Conservation (phyloP, 1,139 yeast species). For the Pichia sorboxylosa region DNA sequence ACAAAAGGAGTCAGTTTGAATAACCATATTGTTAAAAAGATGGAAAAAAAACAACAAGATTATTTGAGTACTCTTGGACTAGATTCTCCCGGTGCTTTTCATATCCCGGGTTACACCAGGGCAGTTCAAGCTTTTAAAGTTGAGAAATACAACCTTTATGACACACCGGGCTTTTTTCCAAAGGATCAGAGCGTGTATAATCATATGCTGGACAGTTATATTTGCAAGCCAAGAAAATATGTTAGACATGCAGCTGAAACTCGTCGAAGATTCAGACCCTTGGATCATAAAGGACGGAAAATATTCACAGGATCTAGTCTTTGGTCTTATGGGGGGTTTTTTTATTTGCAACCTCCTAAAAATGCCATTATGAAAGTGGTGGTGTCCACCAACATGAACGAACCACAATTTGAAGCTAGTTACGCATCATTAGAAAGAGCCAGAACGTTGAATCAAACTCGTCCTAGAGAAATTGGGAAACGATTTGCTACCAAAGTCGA, state of each 20-base stretch:
- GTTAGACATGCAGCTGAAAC: constrained; percentile 9
- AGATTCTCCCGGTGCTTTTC: constrained; percentile 29
- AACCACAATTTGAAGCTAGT: constrained; percentile 26
- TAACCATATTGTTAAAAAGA: constrained; percentile 6
- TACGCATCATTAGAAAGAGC: constrained; percentile 25
- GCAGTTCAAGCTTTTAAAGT: constrained; percentile 30
- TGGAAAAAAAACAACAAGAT: constrained; percentile 14
- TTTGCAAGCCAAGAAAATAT: constrained; percentile 32
- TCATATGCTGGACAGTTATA: constrained; percentile 23
- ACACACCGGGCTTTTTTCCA: constrained; percentile 47
- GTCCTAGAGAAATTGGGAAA: constrained; percentile 20
- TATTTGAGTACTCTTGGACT: constrained; percentile 4
- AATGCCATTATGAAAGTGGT: constrained; percentile 34
- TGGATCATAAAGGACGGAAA: constrained; percentile 12
- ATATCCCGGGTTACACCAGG: constrained; percentile 49
- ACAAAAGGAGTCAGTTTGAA: constrained; percentile 14
- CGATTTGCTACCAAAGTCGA: constrained; percentile 27
- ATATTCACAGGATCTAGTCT: constrained; percentile 16
- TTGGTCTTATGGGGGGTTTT: constrained; percentile 49
- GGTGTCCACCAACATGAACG: constrained; percentile 20
- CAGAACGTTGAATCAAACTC: constrained; percentile 9
- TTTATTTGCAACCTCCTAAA: constrained; percentile 37
- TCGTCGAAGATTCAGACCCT: constrained; percentile 4
- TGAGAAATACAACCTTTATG: constrained; percentile 24
- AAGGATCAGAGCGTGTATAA: constrained; percentile 25